Conservation (phyloP, 139 green algal genomes). For the Chlorella sp. region DNA sequence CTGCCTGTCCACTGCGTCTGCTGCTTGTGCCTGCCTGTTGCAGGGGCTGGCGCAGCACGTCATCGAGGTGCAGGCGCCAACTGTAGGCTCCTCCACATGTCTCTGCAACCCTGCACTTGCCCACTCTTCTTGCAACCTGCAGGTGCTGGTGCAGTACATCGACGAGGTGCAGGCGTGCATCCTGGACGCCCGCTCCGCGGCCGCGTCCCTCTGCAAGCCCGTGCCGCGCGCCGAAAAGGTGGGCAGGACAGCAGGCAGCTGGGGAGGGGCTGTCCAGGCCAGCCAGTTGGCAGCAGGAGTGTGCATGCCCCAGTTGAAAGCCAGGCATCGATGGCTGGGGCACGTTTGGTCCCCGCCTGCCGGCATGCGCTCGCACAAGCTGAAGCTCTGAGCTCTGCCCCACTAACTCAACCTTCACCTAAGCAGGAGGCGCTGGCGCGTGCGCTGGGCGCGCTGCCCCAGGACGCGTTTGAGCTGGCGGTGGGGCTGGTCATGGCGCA, state of each 20-base stretch:
- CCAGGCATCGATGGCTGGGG: too few species aligned
- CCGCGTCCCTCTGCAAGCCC: slow-evolving; percentile 55
- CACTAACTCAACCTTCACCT: too few species aligned
- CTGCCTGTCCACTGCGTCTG: too few species aligned
- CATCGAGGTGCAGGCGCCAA: not conserved
- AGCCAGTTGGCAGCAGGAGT: not conserved
- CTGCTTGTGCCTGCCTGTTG: too few species aligned
- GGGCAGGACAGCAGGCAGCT: not conserved
- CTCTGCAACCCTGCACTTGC: not conserved
- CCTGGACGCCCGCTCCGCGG: slow-evolving; percentile 48
- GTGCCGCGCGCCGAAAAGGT: slow-evolving; percentile 49
- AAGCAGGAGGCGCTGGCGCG: slow-evolving; percentile 37
- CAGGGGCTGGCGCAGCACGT: not conserved
- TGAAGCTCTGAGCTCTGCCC: too few species aligned
- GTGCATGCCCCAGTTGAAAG: too few species aligned
- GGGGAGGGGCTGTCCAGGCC: not conserved
- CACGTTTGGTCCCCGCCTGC: too few species aligned
- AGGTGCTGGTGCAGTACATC: slow-evolving; percentile 43
- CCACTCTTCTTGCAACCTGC: not conserved
- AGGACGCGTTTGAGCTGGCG: slow-evolving; percentile 59
- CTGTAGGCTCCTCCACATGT: not conserved
- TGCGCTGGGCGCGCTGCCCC: slow-evolving; percentile 39
- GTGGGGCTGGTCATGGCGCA: slow-evolving; percentile 56
- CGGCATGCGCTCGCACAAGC: too few species aligned
- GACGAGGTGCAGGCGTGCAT: slow-evolving; percentile 55